Evolutionary conservation across 2,329 filamentous ascomycete genomes (phyloP), one percentile per base, ranked within the genome.

Genomic region (Aspergillus transmontanensis): DNA sequence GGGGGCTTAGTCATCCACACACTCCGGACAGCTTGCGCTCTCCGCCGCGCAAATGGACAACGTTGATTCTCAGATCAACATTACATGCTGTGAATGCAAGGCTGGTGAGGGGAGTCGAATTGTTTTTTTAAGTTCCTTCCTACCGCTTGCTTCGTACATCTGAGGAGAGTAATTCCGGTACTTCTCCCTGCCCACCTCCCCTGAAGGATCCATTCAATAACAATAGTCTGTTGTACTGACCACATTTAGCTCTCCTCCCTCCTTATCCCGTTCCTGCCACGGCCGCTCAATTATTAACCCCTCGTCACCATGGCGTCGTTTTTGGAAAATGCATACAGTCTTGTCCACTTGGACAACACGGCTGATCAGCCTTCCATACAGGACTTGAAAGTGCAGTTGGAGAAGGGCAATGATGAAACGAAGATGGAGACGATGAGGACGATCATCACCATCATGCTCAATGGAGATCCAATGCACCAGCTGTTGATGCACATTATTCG

Each of bases 401-500:
- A 97, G 82, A 97, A 96, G 84, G 93, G 93, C 71, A 94, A 87
- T 66, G 94, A 97, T 79, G 93, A 97, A 80, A 89, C 87, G 75
- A 97, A 97, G 85, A 85, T 94, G 78, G 93, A 97, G 70, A 97
- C 93, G 64, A 96, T 96, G 93, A 96, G 95, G 88, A 91, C 89
- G 83, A 93, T 99, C 78, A 83, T 98, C 76, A 96, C 92, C 67
- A 89, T 97, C 76, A 98, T 99, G 95, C 88, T 99, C 75, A 98
- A 98, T 79, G 95, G 95, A 71, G 94, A 99, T 76, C 90, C 95
- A 46, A 95, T 99, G 90, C 91, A 94, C 30, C 90, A 93, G 71
- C 86, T 99, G 23, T 89, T 99, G 72, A 99, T 99, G 95, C 95
- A 98, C 83, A 99, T 99, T 76, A 99, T 99, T 79, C 93, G 95